These are phyloP conservation scores for Yamadazyma insecticola DNA, from an alignment of 805 yeast species.

Conservation along the genomic window DNA sequence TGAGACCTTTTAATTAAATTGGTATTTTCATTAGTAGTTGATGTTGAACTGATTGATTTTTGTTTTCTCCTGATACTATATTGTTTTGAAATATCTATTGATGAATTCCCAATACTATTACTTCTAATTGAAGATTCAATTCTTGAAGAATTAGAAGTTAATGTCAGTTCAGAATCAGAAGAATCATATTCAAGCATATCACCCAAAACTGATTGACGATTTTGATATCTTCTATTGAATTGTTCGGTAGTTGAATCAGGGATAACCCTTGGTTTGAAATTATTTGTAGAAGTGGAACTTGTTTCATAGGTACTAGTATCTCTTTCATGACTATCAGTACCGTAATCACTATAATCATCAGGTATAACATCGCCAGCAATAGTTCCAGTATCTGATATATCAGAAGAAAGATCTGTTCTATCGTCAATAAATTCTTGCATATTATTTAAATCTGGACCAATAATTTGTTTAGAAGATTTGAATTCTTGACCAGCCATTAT, in stretches of 20 bases:
- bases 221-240: constrained; percentile 21
- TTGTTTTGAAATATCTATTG: constrained; percentile 6
- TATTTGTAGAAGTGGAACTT: background rate
- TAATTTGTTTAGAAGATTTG: constrained; percentile 5
- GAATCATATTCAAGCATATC: constrained; percentile 44
- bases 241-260: constrained; percentile 15
- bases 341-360: constrained; percentile 4
- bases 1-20: constrained; percentile 9
- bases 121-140: constrained; percentile 1
- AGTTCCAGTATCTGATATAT: constrained; percentile 9
- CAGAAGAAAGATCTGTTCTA: constrained; percentile 1
- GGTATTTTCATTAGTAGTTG: constrained; percentile 2
- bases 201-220: constrained; percentile 39
- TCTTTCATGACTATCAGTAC: constrained; percentile 6
- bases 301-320: constrained; percentile 1
- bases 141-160: background rate
- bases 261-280: constrained; percentile 2
- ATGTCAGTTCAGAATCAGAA: constrained; percentile 8
- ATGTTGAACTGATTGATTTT: constrained; percentile 11
- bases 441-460: constrained; percentile 5
- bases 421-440: constrained; percentile 6
- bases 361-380: background rate
- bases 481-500: constrained; percentile 12
- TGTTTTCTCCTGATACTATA: constrained; percentile 8
- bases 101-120: constrained; percentile 2